A percentile compares a stretch with the other conserved stretches of the same genome.
Evolutionary conservation across 2,329 filamentous ascomycete genomes (phyloP).

Genomic region (Paraphoma chrysanthemicola): DNA sequence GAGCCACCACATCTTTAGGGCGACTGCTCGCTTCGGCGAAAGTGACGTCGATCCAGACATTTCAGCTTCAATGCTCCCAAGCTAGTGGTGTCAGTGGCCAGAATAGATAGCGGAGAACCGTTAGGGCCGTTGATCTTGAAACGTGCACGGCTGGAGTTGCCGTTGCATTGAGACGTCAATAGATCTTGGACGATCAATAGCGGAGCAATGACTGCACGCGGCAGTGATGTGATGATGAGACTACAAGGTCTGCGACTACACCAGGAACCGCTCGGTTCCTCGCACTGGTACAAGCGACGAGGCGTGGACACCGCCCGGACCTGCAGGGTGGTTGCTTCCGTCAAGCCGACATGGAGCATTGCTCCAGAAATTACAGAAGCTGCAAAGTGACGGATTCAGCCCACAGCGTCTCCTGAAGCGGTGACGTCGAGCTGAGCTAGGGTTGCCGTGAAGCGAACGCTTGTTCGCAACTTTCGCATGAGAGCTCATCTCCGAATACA

Average conservation of each 20-base stretch:
- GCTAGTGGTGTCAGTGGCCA: conserved; percentile 24
- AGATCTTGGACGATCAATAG: conserved; percentile 31
- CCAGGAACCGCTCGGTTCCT: background rate
- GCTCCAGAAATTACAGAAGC: conserved; percentile 5
- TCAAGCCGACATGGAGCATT: conserved; percentile 4
- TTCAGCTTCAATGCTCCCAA: conserved; percentile 31
- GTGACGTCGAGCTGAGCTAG: conserved; percentile 33
- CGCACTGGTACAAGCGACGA: background rate
- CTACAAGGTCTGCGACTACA: conserved; percentile 3
- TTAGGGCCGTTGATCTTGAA: conserved; percentile 32
- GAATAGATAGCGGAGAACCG: conserved; percentile 13
- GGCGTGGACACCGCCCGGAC: background rate
- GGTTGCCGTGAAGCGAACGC: conserved; percentile 13
- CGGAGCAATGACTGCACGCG: conserved; percentile 25
- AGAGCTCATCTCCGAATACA: conserved; percentile 33
- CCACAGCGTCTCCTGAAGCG: conserved; percentile 4
- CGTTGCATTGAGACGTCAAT: conserved; percentile 13
- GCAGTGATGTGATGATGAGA: conserved; percentile 27
- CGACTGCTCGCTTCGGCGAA: conserved; percentile 9
- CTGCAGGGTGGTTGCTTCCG: background rate
- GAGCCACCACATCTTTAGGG: conserved; percentile 17
- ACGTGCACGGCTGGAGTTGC: conserved; percentile 29
- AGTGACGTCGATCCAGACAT: conserved; percentile 40
- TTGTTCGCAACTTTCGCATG: conserved; percentile 28
- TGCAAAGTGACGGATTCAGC: background rate